These are phyloP conservation scores for Cytospora mali DNA, from an alignment of 2,329 filamentous ascomycete genomes.

Conservation along the genomic window DNA sequence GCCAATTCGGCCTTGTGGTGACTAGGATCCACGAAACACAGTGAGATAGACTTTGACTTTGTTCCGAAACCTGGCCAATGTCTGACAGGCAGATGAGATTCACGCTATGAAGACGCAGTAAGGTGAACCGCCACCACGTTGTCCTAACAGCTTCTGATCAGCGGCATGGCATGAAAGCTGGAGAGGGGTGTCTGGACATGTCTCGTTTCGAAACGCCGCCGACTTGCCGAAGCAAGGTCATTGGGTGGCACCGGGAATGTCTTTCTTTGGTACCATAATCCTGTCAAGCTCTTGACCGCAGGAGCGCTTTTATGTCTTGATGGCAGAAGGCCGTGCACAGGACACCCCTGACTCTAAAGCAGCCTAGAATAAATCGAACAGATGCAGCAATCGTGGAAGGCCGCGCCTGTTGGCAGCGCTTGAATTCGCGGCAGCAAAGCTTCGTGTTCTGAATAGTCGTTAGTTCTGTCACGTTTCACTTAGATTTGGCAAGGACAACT, in stretches of 20 bases:
- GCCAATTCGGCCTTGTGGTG: too few species aligned
- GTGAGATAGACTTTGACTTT: background rate
- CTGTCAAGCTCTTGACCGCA: background rate
- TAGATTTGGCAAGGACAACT: conserved; percentile 3
- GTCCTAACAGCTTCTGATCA: conserved; percentile 11
- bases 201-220: background rate
- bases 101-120: background rate
- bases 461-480: conserved; percentile 5
- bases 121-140: background rate
- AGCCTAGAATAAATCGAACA: background rate
- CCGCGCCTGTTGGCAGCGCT: conserved; percentile 5
- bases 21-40: too few species aligned
- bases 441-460: conserved; percentile 6
- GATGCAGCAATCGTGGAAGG: background rate
- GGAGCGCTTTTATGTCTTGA: background rate
- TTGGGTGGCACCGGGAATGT: background rate
- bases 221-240: background rate
- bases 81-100: background rate
- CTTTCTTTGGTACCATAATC: background rate
- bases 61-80: too few species aligned
- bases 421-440: conserved; percentile 4
- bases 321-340: background rate
- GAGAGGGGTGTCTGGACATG: background rate
- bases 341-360: too few species aligned
- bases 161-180: conserved; percentile 15